phyloP scores from a whole-genome alignment of 2,329 filamentous ascomycete species.

The Aspergillus puulaauensis region DNA sequence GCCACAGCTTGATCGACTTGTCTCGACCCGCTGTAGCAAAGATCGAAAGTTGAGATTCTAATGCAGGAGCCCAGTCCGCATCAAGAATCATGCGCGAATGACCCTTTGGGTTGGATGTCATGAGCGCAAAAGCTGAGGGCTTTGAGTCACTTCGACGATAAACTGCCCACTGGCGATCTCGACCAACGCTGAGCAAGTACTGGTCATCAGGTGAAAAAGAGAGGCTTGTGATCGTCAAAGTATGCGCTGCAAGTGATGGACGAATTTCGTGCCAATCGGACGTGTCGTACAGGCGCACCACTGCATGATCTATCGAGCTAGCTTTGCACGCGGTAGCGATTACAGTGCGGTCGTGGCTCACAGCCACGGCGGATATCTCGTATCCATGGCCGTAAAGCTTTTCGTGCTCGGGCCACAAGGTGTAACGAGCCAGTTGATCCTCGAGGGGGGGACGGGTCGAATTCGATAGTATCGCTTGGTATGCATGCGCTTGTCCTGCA shows the following conservation, averaged over 20 bases:
- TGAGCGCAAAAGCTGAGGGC: constrained; percentile 53
- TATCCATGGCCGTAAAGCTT: constrained; percentile 98
- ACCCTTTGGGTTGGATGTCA: constrained; percentile 73
- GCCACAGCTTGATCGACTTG: constrained; percentile 77
- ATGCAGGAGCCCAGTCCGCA: constrained; percentile 71
- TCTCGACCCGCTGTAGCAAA: constrained; percentile 92
- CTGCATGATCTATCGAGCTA: constrained; percentile 88
- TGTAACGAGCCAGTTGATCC: constrained; percentile 83
- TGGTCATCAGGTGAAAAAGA: constrained; percentile 74
- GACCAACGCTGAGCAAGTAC: constrained; percentile 80
- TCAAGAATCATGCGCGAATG: constrained; percentile 92
- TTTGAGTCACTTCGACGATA: constrained; percentile 58
- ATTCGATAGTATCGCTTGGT: constrained; percentile 46
- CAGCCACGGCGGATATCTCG: constrained; percentile 85
- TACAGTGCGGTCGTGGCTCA: constrained; percentile 70
- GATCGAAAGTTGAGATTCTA: constrained; percentile 37
- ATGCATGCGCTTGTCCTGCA: constrained; percentile 19
- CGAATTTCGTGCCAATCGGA: constrained; percentile 81
- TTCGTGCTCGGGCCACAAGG: constrained; percentile 92
- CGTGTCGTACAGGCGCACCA: constrained; percentile 88
- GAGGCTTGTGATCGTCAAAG: constrained; percentile 79
- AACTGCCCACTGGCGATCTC: constrained; percentile 88
- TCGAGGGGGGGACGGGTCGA: constrained; percentile 78
- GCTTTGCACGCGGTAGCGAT: constrained; percentile 93
- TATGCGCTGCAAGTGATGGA: constrained; percentile 80